Conservation (phyloP, 1,284 basidiomycete species). For the Puccinia sorghi region DNA sequence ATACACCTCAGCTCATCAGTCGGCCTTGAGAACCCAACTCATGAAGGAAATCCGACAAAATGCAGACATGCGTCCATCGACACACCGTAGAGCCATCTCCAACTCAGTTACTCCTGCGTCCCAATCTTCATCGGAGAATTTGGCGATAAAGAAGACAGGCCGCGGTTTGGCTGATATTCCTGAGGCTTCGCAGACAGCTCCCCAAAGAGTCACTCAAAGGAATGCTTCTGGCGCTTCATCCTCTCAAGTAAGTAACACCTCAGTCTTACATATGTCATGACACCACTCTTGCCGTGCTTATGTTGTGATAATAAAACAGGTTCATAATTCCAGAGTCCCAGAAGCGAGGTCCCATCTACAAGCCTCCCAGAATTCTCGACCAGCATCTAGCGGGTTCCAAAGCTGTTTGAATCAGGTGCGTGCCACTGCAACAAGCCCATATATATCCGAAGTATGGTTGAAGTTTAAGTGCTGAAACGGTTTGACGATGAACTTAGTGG, state of each 20-base stretch:
- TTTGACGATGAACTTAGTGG: conserved; percentile 13
- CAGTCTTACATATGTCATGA: neutral
- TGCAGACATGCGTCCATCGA: conserved; percentile 1
- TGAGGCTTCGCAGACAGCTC: neutral
- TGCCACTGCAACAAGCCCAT: neutral
- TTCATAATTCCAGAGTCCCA: neutral
- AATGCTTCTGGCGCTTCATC: conserved; percentile 19
- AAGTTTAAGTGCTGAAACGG: neutral
- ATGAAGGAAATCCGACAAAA: conserved; percentile 36
- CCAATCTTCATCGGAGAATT: conserved; percentile 2
- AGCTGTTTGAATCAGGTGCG: conserved; percentile 47
- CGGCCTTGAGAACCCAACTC: conserved; percentile 15
- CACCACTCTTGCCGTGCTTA: neutral
- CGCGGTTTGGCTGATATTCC: conserved; percentile 10
- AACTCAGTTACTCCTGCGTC: neutral
- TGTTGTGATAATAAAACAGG: neutral
- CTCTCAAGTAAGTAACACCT: neutral
- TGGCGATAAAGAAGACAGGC: neutral
- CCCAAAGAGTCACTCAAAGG: neutral
- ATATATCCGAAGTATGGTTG: neutral
- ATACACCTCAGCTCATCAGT: neutral
- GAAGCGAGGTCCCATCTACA: conserved; percentile 1
- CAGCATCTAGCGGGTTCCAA: conserved; percentile 22
- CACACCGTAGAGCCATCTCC: neutral
- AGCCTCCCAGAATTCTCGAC: neutral